Evolutionary conservation across 306 rosid genomes (phyloP).

Genomic region (Trifolium dubium): DNA sequence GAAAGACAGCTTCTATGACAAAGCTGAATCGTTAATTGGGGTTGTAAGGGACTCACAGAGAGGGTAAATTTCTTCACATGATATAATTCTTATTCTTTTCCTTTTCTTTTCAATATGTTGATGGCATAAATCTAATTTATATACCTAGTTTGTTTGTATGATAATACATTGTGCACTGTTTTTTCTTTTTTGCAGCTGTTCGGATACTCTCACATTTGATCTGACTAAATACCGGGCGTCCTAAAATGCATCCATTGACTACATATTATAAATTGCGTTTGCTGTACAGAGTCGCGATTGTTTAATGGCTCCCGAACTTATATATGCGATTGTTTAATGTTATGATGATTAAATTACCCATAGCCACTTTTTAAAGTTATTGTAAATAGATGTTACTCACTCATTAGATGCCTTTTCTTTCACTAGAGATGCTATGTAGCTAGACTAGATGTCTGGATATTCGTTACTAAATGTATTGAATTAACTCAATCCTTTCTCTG

Average conservation of each 20-base stretch:
- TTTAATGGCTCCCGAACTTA: constrained; percentile 7
- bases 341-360: constrained; percentile 44
- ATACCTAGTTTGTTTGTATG: constrained; percentile 13
- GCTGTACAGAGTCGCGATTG: constrained; percentile 44
- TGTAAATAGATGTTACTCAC: constrained; percentile 53
- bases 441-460: constrained; percentile 33
- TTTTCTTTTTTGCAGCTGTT: constrained; percentile 71
- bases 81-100: neutral
- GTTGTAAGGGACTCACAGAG: constrained; percentile 82
- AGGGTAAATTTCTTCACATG: constrained; percentile 56
- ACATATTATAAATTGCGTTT: constrained; percentile 30
- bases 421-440: constrained; percentile 12
- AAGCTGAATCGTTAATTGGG: constrained; percentile 91
- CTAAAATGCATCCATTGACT: constrained; percentile 38
- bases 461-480: neutral
- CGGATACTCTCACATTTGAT: constrained; percentile 88
- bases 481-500: neutral
- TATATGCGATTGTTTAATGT: neutral
- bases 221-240: constrained; percentile 82
- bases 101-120: constrained; percentile 5
- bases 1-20: constrained; percentile 90
- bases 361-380: constrained; percentile 34
- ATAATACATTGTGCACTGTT: neutral
- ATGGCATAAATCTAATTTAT: constrained; percentile 19
- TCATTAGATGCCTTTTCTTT: constrained; percentile 8